phyloP scores from a whole-genome alignment of 2,329 filamentous ascomycete species.

The Penicillium sp. region DNA sequence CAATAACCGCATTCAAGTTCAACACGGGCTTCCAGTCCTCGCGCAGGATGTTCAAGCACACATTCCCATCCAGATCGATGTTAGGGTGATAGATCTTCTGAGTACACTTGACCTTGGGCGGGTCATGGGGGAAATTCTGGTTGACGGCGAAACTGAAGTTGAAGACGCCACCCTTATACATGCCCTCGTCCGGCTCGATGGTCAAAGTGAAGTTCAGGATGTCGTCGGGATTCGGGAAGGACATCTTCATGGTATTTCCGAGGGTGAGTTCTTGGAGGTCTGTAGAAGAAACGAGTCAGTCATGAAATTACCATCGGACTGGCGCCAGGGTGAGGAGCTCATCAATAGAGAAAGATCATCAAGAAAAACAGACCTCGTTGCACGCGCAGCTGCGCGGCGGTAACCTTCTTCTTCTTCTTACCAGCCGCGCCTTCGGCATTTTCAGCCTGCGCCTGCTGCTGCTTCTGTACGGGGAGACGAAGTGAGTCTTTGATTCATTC shows the following conservation, averaged over 20 bases:
- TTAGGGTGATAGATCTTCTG: slow-evolving; percentile 99
- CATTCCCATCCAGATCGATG: slow-evolving; percentile 96
- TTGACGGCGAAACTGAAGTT: slow-evolving; percentile 90
- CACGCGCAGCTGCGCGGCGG: slow-evolving; percentile 89
- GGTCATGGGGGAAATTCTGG: slow-evolving; percentile 94
- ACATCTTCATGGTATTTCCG: slow-evolving; percentile 59
- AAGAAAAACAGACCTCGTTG: slow-evolving; percentile 74
- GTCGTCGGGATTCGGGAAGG: slow-evolving; percentile 62
- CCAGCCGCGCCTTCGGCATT: slow-evolving; percentile 79
- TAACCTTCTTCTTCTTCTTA: slow-evolving; percentile 98
- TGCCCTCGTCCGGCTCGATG: slow-evolving; percentile 60
- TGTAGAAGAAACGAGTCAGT: slow-evolving; percentile 22
- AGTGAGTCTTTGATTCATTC: not conserved
- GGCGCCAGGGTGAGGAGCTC: not conserved
- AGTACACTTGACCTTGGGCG: slow-evolving; percentile 93
- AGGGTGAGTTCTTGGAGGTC: slow-evolving; percentile 56
- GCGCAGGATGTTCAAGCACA: slow-evolving; percentile 93
- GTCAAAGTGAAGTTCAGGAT: slow-evolving; percentile 58
- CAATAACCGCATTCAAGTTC: slow-evolving; percentile 94
- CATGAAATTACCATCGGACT: not conserved
- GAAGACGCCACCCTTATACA: slow-evolving; percentile 87
- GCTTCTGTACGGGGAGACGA: slow-evolving; percentile 37
- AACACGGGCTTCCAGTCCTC: slow-evolving; percentile 99
- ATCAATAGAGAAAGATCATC: not conserved
- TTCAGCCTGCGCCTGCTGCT: slow-evolving; percentile 97